These are phyloP conservation scores for Cydonia oblonga DNA, from an alignment of 331 rosid genomes.

Conservation along the genomic window DNA sequence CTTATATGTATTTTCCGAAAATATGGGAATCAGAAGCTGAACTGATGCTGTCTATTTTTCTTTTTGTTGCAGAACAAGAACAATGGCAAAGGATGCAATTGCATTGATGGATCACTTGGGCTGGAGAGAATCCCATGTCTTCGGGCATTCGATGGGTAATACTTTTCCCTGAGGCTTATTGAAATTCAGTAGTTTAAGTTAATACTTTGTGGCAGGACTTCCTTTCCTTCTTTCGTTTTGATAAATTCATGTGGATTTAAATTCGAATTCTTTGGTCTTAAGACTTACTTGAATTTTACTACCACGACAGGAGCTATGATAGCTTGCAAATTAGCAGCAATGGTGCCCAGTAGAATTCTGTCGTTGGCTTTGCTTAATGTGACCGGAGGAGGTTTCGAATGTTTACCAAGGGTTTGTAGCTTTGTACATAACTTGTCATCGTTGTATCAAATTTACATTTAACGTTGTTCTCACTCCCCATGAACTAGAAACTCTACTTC, in stretches of 20 bases:
- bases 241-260: background rate
- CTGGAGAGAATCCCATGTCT: constrained; percentile 75
- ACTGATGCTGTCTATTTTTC: background rate
- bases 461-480: too few relatives aligned
- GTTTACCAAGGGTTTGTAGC: constrained; percentile 59
- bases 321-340: constrained; percentile 81
- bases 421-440: background rate
- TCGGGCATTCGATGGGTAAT: constrained; percentile 94
- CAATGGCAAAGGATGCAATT: constrained; percentile 89
- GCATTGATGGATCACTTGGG: constrained; percentile 80
- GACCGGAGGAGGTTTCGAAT: constrained; percentile 82
- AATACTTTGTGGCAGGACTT: background rate
- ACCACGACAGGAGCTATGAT: constrained; percentile 72
- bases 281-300: background rate
- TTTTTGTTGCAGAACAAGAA: constrained; percentile 60
- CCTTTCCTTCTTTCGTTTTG: background rate
- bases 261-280: background rate
- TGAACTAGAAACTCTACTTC: too few relatives aligned
- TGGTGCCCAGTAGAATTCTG: constrained; percentile 65
- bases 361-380: constrained; percentile 89
- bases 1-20: background rate
- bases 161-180: background rate
- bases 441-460: too few relatives aligned
- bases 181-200: too few relatives aligned
- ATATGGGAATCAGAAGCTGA: background rate